Evolutionary conservation across 139 green algal genomes (phyloP).

Genomic region (Haematococcus lacustris): DNA sequence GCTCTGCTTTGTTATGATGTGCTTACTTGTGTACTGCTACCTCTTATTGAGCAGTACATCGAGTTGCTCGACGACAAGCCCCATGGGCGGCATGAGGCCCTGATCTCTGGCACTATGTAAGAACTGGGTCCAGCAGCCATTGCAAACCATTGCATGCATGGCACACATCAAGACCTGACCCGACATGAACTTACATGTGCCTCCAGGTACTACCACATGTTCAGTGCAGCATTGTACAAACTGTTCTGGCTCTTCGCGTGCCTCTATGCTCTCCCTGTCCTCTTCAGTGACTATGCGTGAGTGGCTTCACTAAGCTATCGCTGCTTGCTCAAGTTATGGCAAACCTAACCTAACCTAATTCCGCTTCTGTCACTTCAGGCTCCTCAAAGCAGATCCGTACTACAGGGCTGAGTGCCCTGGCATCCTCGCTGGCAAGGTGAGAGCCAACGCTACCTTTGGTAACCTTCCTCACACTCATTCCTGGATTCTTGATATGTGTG

Average conservation of each 20-base stretch:
- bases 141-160: no score
- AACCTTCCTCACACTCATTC: no score
- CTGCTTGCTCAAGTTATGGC: neutral
- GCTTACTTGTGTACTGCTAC: no score
- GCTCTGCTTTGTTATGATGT: no score
- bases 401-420: neutral
- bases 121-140: no score
- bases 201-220: slow-evolving; percentile 91
- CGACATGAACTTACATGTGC: no score
- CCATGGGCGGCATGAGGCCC: slow-evolving; percentile 69
- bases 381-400: neutral
- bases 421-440: slow-evolving; percentile 6
- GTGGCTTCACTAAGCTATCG: neutral
- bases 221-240: slow-evolving; percentile 65
- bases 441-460: no score
- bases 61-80: slow-evolving; percentile 73
- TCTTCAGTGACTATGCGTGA: slow-evolving; percentile 11
- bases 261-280: slow-evolving; percentile 62
- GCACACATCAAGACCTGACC: no score
- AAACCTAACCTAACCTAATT: neutral
- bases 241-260: slow-evolving; percentile 82
- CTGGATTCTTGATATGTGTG: no score
- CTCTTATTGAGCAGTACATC: slow-evolving; percentile 32
- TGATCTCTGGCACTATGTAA: no score
- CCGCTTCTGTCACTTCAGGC: neutral